Evolutionary conservation across 768 basidiomycete species (phyloP), one percentile per base, ranked within the genome.

Genomic region (Pseudohyphozyma bogoriensis): DNA sequence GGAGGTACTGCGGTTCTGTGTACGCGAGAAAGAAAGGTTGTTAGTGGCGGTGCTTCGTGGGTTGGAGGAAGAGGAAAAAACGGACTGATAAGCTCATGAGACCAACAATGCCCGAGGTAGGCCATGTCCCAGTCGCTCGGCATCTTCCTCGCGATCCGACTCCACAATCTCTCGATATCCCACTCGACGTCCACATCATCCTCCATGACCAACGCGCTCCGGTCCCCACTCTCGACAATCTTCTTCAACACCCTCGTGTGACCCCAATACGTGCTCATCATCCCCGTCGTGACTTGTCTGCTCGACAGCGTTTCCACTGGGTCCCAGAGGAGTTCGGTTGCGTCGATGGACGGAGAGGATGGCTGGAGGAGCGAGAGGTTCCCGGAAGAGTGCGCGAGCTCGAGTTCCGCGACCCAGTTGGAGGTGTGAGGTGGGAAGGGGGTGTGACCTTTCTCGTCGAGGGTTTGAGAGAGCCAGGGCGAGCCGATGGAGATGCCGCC

Each of bases 151-250:
- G 64, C 60, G 22, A 71, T 67, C 31, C 64, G 31, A 28, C 60
- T 63, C 70, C 70, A 71, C 55, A 68, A 24, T 24, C 68, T 12
- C 46, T 71, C 68, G 11, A 71, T 50, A 32, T 71, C 68, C 70
- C 70, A 71, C 40, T 71, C 70, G 28, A 68, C 55, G 36, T 71
- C 70, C 24, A 69, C 65, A 32, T 71, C 70, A 54, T 71, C 70
- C 52, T 69, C 68, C 51, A 69, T 58, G 33, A 71, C 55, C 24
- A 71, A 44, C 33, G 66, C 70, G 42, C 50, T 56, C 35, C 55
- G 49, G 52, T 69, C 67, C 1, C 56, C 51, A 35, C 65, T 67
- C 62, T 64, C 57, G 22, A 61, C 26, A 32, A 71, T 68, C 56
- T 50, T 32, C 56, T 68, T 64, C 46, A 67, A 63, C 35, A 65